A percentile compares a stretch with the other conserved stretches of the same genome.
phyloP scores from a whole-genome alignment of 225 moss, liverwort and hornwort species.

The Bryoerythrophyllum caledonicum region DNA sequence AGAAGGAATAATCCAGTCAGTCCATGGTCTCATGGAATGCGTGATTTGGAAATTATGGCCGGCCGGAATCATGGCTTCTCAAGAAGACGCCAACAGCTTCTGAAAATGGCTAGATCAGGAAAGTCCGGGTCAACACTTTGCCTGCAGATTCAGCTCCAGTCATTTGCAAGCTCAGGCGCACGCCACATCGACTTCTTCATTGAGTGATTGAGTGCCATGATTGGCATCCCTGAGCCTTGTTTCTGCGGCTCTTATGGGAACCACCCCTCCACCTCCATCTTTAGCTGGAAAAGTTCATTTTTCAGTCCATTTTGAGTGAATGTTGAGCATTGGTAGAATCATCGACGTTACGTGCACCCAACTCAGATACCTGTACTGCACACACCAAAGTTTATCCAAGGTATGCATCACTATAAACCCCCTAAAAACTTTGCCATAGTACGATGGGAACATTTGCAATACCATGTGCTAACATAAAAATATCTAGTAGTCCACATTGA shows the following conservation, averaged over 20 bases:
- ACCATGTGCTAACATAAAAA: background rate
- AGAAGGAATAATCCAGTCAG: constrained; percentile 24
- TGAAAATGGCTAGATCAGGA: constrained; percentile 16
- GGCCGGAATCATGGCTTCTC: background rate
- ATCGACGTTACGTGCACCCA: background rate
- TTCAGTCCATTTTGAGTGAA: background rate
- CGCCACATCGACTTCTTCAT: background rate
- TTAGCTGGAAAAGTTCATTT: background rate
- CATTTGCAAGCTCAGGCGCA: background rate
- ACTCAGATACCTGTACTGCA: background rate
- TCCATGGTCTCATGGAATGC: background rate
- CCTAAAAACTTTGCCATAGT: too few species aligned
- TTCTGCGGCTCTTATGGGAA: background rate
- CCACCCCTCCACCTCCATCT: background rate
- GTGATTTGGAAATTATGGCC: constrained; percentile 4
- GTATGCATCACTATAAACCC: too few species aligned
- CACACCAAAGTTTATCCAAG: background rate
- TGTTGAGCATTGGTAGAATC: background rate
- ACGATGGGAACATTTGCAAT: too few species aligned
- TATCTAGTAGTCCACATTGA: too few species aligned
- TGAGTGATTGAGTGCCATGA: constrained; percentile 19
- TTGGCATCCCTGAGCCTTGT: constrained; percentile 23
- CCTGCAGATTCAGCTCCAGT: constrained; percentile 18
- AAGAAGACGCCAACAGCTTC: constrained; percentile 26
- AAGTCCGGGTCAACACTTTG: constrained; percentile 30